These are phyloP conservation scores for Guyanaporus albipodus DNA, from an alignment of 768 basidiomycete species.

Conservation along the genomic window DNA sequence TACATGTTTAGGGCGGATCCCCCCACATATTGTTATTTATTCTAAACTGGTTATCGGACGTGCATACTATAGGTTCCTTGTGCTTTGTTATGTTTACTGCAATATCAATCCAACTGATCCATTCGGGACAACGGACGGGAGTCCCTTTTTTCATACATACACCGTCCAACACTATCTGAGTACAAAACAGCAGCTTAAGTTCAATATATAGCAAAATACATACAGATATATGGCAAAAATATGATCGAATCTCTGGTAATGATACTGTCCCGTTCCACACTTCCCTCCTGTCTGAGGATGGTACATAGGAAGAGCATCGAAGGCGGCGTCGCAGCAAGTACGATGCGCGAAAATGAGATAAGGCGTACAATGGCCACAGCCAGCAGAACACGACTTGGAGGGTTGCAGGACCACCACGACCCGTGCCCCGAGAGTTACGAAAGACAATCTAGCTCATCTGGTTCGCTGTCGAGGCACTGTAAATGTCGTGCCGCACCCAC, in stretches of 20 bases:
- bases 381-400: background rate
- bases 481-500: slow-evolving; percentile 25
- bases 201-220: slow-evolving; percentile 3
- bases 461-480: slow-evolving; percentile 31
- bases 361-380: background rate
- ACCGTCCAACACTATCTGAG: background rate
- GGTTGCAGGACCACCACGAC: too few relatives aligned
- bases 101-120: too few relatives aligned
- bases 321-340: background rate
- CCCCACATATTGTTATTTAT: slow-evolving; percentile 8
- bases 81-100: background rate
- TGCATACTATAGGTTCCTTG: background rate
- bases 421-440: slow-evolving; percentile 25
- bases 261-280: too few relatives aligned
- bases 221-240: background rate
- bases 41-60: slow-evolving; percentile 18
- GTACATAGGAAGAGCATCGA: background rate
- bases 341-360: too few relatives aligned
- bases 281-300: background rate
- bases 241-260: too few relatives aligned
- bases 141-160: too few relatives aligned
- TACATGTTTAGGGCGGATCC: slow-evolving; percentile 8
- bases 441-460: slow-evolving; percentile 46
- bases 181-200: background rate
- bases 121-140: too few relatives aligned